phyloP scores from a whole-genome alignment of 345 rosid genomes.

The Heritiera fomes region DNA sequence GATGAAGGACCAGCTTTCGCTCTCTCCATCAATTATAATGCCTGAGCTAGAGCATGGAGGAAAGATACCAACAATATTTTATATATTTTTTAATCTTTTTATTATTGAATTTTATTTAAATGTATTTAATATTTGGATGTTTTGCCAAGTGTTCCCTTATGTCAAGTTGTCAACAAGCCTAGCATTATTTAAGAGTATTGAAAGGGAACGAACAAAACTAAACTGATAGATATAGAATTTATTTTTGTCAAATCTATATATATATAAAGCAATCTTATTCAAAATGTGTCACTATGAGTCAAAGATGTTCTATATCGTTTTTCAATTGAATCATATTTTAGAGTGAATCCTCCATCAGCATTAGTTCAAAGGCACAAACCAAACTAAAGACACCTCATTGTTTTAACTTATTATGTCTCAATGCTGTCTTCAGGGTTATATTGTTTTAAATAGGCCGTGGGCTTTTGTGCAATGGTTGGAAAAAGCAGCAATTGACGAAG shows the following conservation, averaged over 20 bases:
- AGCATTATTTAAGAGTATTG: neutral
- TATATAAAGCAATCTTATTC: neutral
- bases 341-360: neutral
- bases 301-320: neutral
- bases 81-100: neutral
- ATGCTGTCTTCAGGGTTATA: conserved; percentile 56
- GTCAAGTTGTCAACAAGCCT: neutral
- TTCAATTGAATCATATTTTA: neutral
- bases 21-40: neutral
- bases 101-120: neutral
- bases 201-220: neutral
- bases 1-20: neutral
- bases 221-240: neutral
- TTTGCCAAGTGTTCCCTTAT: neutral
- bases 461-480: conserved; percentile 88
- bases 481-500: conserved; percentile 49
- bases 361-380: neutral
- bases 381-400: neutral
- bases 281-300: neutral
- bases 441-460: conserved; percentile 82
- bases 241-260: neutral
- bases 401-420: conserved; percentile 1
- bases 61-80: neutral
- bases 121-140: neutral
- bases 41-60: neutral